These are phyloP conservation scores for Colletotrichum lentis DNA, from an alignment of 2,329 filamentous ascomycete species.

Conservation along the genomic window DNA sequence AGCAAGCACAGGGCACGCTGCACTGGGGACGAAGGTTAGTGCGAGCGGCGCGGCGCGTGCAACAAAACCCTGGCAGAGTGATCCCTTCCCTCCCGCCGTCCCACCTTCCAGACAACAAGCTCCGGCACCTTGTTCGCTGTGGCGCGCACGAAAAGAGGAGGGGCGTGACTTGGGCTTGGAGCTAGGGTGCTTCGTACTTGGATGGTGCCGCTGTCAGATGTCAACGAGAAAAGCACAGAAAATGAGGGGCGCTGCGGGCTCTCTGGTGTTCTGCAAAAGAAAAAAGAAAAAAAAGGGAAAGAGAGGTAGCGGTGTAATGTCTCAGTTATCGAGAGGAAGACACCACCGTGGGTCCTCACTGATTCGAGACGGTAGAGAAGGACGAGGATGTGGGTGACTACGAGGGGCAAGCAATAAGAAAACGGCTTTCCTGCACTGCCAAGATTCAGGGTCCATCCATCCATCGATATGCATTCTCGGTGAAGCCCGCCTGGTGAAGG, in stretches of 20 bases:
- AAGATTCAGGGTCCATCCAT: constrained; percentile 26
- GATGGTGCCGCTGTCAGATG: constrained; percentile 37
- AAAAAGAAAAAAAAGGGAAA: too few species aligned
- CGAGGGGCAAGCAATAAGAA: background rate
- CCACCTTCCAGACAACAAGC: background rate
- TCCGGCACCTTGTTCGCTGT: constrained; percentile 13
- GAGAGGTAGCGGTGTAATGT: constrained; percentile 27
- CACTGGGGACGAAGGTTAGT: background rate
- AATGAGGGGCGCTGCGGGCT: background rate
- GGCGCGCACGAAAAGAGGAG: constrained; percentile 8
- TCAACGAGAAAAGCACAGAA: constrained; percentile 10
- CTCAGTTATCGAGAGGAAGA: constrained; percentile 1
- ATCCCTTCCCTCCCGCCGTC: background rate
- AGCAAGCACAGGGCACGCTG: background rate
- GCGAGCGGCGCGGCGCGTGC: constrained; percentile 30
- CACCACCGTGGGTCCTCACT: background rate
- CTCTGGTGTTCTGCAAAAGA: background rate
- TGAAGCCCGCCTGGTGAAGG: constrained; percentile 11
- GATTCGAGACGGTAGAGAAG: background rate
- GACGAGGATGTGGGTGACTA: background rate
- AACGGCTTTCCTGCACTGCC: background rate
- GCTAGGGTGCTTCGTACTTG: constrained; percentile 9
- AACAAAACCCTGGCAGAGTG: constrained; percentile 7
- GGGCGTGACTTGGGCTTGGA: constrained; percentile 28
- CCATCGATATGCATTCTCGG: constrained; percentile 11